Base-by-base conservation (phyloP, 331 rosid genomes). In the Arachis monticola region DNA sequence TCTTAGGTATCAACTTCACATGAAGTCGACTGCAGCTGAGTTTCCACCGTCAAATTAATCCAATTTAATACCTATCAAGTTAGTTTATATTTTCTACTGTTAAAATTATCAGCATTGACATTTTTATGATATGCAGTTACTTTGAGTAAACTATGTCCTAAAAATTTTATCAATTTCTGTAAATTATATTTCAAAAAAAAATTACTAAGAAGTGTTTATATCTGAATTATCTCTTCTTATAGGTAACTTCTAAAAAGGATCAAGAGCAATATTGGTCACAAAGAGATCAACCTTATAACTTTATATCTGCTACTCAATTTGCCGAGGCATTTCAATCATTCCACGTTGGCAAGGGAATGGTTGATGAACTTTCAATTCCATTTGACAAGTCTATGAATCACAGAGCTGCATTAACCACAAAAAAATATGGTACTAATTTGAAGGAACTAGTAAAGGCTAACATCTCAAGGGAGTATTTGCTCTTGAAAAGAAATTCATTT, bases 181-280 rank as follows among this genome's bases (percentile, higher is more conserved):
- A 4, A 35, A 35, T 35, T 35, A 35, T 35, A 4, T 35, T 35
- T 0, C 3, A 4, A 35, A 35, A 35, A 2, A 35, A 35, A 35
- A 35, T 35, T 35, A 35, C 38, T 4, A 35, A 35, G 38, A 35
- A 35, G 38, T 35, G 0, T 35, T 35, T 35, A 35, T 1, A 35
- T 35, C 38, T 35, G 3, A 35, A 51, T 64, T 41, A 8, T 64
- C 31, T 52, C n/a, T 31, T 51, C 72, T 31, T 57, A 30, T 40
- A 89, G 93, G 91, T 86, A 50, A 90, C 92, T 63, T 88, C 96
- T 48, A 81, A 73, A 70, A 90, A 87, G 69, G 96, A 90, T 73
- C 92, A 90, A 68, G 91, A 73, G 70, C 92, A 90, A 51, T 90
- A 90, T 59, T 86, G 92, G 96, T 8, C 67, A 11, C 7, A 5